phyloP scores from a whole-genome alignment of 2,329 filamentous ascomycete species.

The Fusarium miscanthi region DNA sequence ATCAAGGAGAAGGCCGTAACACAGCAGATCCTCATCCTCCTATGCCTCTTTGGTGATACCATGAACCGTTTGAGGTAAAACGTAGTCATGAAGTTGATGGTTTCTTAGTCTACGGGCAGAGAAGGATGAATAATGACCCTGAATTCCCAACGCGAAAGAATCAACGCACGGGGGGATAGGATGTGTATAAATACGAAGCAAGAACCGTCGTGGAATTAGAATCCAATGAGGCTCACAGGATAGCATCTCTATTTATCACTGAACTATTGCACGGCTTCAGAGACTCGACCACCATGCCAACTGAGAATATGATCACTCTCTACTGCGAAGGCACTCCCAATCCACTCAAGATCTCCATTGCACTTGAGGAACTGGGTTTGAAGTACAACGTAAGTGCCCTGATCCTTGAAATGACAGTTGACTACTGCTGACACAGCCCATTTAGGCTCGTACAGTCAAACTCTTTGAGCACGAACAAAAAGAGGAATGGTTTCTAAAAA shows the following conservation, averaged over 20 bases:
- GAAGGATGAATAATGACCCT: neutral
- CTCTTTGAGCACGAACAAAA: constrained; percentile 80
- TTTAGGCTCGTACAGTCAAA: constrained; percentile 68
- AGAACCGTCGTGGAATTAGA: neutral
- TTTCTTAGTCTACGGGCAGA: neutral
- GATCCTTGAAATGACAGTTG: too few relatives aligned
- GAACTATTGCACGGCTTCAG: too few relatives aligned
- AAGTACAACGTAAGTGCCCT: constrained; percentile 71
- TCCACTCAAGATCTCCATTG: constrained; percentile 87
- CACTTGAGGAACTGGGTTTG: constrained; percentile 83
- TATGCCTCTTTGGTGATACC: constrained; percentile 2
- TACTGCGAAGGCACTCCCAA: constrained; percentile 89
- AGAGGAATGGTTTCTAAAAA: constrained; percentile 84
- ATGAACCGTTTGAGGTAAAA: neutral
- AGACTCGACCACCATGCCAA: neutral
- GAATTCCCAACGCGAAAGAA: neutral
- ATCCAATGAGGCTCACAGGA: too few relatives aligned
- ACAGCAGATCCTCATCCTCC: neutral
- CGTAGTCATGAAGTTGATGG: neutral
- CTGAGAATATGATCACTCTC: constrained; percentile 70
- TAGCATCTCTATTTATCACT: too few relatives aligned
- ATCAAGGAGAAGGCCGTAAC: neutral
- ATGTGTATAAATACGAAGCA: constrained; percentile 11
- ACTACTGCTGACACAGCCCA: neutral
- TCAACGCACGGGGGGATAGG: neutral